phyloP scores from a whole-genome alignment of 371 early-diverging fungal genomes.

The Mortierella sp. region DNA sequence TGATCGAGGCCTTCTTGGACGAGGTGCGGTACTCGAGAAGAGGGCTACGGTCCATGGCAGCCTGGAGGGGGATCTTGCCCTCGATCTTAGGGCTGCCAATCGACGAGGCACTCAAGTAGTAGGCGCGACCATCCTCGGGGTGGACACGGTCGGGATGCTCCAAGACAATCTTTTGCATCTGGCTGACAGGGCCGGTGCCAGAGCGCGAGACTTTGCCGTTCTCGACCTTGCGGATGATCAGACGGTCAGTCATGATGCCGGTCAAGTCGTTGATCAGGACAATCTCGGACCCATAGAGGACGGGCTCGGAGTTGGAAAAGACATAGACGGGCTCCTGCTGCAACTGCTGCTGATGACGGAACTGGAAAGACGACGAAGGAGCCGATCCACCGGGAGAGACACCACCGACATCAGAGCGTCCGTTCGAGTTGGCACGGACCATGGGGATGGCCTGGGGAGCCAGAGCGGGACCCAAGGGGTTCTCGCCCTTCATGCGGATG shows the following conservation, averaged over 20 bases:
- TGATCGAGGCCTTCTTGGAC: constrained; percentile 58
- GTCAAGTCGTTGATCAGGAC: constrained; percentile 73
- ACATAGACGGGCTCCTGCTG: constrained; percentile 51
- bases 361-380: constrained; percentile 23
- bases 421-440: constrained; percentile 15
- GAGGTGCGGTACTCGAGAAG: constrained; percentile 56
- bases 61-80: constrained; percentile 57
- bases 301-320: constrained; percentile 58
- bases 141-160: constrained; percentile 64
- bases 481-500: constrained; percentile 57
- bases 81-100: constrained; percentile 58
- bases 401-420: constrained; percentile 12
- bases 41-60: constrained; percentile 58
- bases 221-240: constrained; percentile 84
- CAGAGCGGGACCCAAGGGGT: constrained; percentile 1
- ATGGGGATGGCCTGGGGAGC: constrained; percentile 7
- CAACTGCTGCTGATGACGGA: constrained; percentile 46
- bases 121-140: constrained; percentile 55
- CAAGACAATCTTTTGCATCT: constrained; percentile 85
- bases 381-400: not conserved
- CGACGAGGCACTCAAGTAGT: constrained; percentile 53
- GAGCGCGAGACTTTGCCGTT: constrained; percentile 73
- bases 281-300: constrained; percentile 77
- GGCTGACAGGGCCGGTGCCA: constrained; percentile 79
- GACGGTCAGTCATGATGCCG: constrained; percentile 73